phyloP scores from a whole-genome alignment of 2,329 filamentous ascomycete genomes.

The Ceratocystis harringtonii region DNA sequence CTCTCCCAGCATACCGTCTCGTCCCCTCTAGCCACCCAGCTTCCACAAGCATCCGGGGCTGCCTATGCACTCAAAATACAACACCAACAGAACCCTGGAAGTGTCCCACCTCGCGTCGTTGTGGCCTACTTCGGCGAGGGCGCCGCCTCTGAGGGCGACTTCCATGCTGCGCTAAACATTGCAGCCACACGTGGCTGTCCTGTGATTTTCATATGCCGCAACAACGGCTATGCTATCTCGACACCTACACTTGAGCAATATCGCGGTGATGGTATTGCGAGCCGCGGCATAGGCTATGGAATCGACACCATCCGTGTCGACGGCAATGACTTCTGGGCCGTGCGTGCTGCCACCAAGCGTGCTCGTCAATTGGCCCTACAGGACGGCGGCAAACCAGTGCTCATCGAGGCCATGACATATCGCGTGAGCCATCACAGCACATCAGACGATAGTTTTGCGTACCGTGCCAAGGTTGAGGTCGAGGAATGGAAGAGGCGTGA shows the following conservation, averaged over 20 bases:
- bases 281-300: constrained; percentile 75
- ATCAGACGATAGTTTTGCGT: constrained; percentile 91
- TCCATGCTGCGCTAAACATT: constrained; percentile 82
- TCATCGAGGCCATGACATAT: constrained; percentile 95
- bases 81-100: constrained; percentile 50
- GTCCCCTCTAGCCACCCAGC: constrained; percentile 73
- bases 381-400: constrained; percentile 64
- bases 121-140: constrained; percentile 85
- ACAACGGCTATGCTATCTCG: constrained; percentile 84
- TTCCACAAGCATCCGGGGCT: constrained; percentile 74
- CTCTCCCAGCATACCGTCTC: constrained; percentile 56
- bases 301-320: constrained; percentile 86
- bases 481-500: constrained; percentile 88
- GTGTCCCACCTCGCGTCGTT: constrained; percentile 50
- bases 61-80: constrained; percentile 81
- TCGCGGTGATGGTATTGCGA: constrained; percentile 79
- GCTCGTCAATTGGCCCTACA: constrained; percentile 66
- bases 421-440: constrained; percentile 97
- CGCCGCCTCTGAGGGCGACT: constrained; percentile 79
- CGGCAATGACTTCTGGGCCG: constrained; percentile 87
- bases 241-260: constrained; percentile 86
- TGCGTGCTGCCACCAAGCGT: constrained; percentile 61
- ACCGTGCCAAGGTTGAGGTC: constrained; percentile 83
- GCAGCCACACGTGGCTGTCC: constrained; percentile 79
- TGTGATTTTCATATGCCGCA: constrained; percentile 78